phyloP scores from a whole-genome alignment of 768 basidiomycete genomes.

The Boletus tylopilopsis region DNA sequence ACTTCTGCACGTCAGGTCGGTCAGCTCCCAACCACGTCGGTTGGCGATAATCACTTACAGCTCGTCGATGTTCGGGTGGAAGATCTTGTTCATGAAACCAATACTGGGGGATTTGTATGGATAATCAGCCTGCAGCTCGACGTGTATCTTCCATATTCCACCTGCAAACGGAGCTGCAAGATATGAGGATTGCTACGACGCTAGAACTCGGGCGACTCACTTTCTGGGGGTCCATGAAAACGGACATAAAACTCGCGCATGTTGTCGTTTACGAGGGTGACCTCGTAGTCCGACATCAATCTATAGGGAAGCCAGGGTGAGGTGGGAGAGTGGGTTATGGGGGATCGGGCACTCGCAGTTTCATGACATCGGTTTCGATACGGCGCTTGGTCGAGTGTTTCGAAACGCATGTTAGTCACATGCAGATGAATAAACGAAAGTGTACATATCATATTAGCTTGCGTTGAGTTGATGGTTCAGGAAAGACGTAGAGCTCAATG shows the following conservation, averaged over 20 bases:
- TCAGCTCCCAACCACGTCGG: slow-evolving; percentile 7
- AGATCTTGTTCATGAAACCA: slow-evolving; percentile 99
- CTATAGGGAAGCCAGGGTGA: slow-evolving; percentile 40
- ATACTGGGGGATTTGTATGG: slow-evolving; percentile 99
- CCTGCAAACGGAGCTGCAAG: slow-evolving; percentile 88
- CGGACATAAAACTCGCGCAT: slow-evolving; percentile 99
- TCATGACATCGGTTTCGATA: slow-evolving; percentile 99
- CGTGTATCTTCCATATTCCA: slow-evolving; percentile 99
- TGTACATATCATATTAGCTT: slow-evolving; percentile 59
- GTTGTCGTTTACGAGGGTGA: slow-evolving; percentile 94
- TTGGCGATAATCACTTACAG: slow-evolving; percentile 54
- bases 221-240: slow-evolving; percentile 92
- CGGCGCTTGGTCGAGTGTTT: slow-evolving; percentile 84
- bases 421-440: slow-evolving; percentile 20
- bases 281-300: slow-evolving; percentile 98
- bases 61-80: slow-evolving; percentile 99
- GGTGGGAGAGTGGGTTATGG: background rate
- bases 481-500: slow-evolving; percentile 14
- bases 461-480: slow-evolving; percentile 10
- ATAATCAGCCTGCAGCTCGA: slow-evolving; percentile 97
- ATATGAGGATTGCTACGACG: slow-evolving; percentile 2
- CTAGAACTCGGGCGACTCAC: slow-evolving; percentile 45
- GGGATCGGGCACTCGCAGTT: slow-evolving; percentile 59
- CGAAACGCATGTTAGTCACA: slow-evolving; percentile 27
- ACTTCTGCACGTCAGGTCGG: slow-evolving; percentile 50